Evolutionary conservation across 257 asterid genomes (phyloP).

Genomic region (Plantago ovata): DNA sequence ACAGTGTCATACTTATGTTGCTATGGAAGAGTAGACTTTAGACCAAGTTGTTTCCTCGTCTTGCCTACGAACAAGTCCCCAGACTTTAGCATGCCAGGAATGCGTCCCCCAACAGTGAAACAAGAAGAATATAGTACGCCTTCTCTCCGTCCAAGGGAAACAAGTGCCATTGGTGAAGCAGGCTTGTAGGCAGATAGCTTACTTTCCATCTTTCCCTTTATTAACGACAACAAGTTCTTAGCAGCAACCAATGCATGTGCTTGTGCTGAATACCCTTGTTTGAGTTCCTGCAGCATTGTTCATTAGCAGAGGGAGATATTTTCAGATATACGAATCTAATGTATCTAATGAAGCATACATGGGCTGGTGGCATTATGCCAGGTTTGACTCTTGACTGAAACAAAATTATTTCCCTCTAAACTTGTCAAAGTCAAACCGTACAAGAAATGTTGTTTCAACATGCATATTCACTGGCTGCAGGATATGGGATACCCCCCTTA

Average conservation of each 20-base stretch:
- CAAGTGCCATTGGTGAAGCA: conserved; percentile 47
- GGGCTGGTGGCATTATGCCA: too few relatives aligned
- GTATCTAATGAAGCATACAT: too few relatives aligned
- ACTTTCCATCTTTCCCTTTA: conserved; percentile 29
- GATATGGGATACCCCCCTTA: too few relatives aligned
- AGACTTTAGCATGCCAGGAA: conserved; percentile 76
- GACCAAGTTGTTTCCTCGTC: conserved; percentile 57
- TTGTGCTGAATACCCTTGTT: conserved; percentile 76
- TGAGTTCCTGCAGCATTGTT: conserved; percentile 50
- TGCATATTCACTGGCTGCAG: too few relatives aligned
- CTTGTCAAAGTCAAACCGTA: too few relatives aligned
- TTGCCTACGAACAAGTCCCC: conserved; percentile 73
- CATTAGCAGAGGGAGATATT: too few relatives aligned
- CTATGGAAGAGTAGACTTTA: conserved; percentile 25
- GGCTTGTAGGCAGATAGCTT: conserved; percentile 52
- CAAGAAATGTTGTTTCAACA: too few relatives aligned
- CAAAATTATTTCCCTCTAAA: too few relatives aligned
- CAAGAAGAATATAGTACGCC: conserved; percentile 54
- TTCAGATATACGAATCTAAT: too few relatives aligned
- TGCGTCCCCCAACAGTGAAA: conserved; percentile 50
- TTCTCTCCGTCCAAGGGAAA: conserved; percentile 69
- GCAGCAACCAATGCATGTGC: conserved; percentile 54
- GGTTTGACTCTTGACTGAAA: too few relatives aligned
- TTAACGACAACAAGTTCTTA: conserved; percentile 63
- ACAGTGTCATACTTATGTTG: neutral